Conservation (phyloP, 208 protist species). For the Leishmania guyanensis region DNA sequence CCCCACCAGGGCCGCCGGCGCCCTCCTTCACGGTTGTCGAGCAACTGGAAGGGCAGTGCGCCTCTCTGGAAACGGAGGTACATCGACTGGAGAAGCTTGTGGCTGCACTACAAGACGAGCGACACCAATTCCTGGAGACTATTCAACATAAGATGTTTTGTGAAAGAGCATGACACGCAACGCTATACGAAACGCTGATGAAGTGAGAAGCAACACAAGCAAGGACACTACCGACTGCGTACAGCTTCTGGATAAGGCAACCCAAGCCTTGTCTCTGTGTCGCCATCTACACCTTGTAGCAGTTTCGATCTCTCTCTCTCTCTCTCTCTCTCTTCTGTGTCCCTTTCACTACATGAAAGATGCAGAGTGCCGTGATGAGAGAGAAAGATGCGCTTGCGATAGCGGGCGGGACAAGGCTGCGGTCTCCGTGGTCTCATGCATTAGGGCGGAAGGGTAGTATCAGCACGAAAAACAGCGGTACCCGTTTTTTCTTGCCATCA, state of each 20-base stretch:
- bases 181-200: neutral
- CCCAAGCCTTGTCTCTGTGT: neutral
- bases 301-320: neutral
- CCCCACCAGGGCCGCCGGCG: neutral
- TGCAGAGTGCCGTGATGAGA: neutral
- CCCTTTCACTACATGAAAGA: too few species aligned
- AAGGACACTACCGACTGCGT: neutral
- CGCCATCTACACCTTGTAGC: neutral
- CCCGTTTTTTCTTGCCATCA: too few species aligned
- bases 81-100: conserved; percentile 23
- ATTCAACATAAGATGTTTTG: conserved; percentile 20
- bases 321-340: too few species aligned
- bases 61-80: conserved; percentile 18
- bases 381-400: neutral
- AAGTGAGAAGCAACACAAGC: neutral
- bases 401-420: neutral
- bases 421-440: neutral
- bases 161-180: neutral
- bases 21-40: neutral
- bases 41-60: conserved; percentile 10
- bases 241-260: too few species aligned
- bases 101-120: conserved; percentile 28
- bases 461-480: neutral
- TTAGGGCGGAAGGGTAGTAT: neutral
- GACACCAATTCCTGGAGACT: conserved; percentile 8